Base-by-base conservation (phyloP, 768 basidiomycete species). In the Boletus sp. region DNA sequence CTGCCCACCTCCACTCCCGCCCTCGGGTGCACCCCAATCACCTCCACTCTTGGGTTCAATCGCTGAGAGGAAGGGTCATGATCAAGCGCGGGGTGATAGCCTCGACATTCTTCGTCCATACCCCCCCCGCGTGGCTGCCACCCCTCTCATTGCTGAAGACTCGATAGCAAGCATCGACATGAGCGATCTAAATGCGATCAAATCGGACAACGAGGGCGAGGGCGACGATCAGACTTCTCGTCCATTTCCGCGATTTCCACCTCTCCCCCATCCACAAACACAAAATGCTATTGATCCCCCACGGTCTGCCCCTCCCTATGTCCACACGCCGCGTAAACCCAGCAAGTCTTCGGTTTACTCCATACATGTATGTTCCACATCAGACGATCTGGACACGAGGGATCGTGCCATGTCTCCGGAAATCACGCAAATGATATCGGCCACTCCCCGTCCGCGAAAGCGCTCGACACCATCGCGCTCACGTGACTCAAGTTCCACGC, bases 361-460 rank as follows among this genome's bases (percentile, higher is more conserved):
- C 4, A 14, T 34, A 32, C 55, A 60, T 55, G 60, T 60, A 51
- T 48, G 50, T 14, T 40, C 57, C 32, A 35, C 42, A 25, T 47
- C 52, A 40, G 60, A 59, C 47, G 55, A 49, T 21, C 15, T 40
- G 43, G 32, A 47, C 1, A 40, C 50, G 38, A 45, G 54, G 41
- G 40, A 30, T 35, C 59, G 70, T 37, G 63, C 72, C 34, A 45
- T 55, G 44, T 72, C 70, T 38, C 77, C 77, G 1, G 77, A 79
- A 44, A 70, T 79, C 51, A 55, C 63, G 7, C 62, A 74, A 7
- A 77, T 78, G 21, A 68, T 78, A 33, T 71, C 73, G 4, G 61
- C 59, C 13, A 77, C 74, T 4, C 75, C 74, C 0, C 72, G 73
- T 14, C 72, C 70, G 11, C 68, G 70, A 21, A 70, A 67, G 27